phyloP scores from a whole-genome alignment of 768 basidiomycete genomes.

The Tulasnella sp. region DNA sequence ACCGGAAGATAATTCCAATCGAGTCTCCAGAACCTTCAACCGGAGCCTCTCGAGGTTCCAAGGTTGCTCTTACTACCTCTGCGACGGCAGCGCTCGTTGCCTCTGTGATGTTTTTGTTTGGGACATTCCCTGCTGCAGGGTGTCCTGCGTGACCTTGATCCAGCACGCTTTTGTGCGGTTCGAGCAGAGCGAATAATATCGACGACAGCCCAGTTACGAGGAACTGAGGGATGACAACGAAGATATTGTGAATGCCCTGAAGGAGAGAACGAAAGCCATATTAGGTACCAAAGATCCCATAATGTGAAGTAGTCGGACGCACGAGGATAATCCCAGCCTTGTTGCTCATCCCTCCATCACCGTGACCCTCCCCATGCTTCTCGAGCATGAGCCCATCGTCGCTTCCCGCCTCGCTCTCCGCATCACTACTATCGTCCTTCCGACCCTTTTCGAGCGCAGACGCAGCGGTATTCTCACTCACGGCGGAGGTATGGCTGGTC shows the following conservation, averaged over 20 bases:
- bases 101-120: constrained; percentile 20
- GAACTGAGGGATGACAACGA: constrained; percentile 91
- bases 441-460: constrained; percentile 17
- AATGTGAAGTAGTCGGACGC: constrained; percentile 33
- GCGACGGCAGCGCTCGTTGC: background rate
- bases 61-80: background rate
- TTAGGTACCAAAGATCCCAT: too few species aligned
- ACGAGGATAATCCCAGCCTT: constrained; percentile 89
- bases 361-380: constrained; percentile 16
- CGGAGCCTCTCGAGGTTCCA: constrained; percentile 17
- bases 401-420: constrained; percentile 10
- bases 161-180: constrained; percentile 44
- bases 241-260: constrained; percentile 93
- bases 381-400: constrained; percentile 1
- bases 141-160: constrained; percentile 27
- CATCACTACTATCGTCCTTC: constrained; percentile 14
- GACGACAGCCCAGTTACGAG: constrained; percentile 57
- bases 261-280: background rate
- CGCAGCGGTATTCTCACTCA: too few species aligned
- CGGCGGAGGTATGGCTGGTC: background rate
- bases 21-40: constrained; percentile 28
- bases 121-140: constrained; percentile 19
- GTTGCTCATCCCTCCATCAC: constrained; percentile 51
- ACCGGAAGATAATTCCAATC: constrained; percentile 31
- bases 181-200: constrained; percentile 80